These are phyloP conservation scores for Haplosporangium gracile DNA, from an alignment of 192 early-diverging fungal genomes.

Conservation along the genomic window DNA sequence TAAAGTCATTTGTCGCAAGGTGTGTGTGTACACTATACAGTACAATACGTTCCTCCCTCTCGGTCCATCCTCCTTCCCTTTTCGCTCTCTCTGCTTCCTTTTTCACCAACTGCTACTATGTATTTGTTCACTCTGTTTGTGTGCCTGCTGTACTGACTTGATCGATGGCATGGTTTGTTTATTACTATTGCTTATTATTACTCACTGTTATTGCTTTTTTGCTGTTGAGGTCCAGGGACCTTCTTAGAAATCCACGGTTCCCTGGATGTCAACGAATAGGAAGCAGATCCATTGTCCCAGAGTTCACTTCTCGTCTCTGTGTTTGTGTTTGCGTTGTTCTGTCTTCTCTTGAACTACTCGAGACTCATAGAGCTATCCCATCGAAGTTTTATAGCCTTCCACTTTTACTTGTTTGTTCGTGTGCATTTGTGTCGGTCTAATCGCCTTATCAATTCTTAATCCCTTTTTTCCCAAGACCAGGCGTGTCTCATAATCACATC, in stretches of 20 bases:
- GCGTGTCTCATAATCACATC: no score
- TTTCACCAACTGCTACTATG: background rate
- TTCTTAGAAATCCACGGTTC: slow-evolving; percentile 3
- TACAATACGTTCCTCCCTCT: no score
- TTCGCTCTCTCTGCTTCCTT: background rate
- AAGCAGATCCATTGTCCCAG: slow-evolving; percentile 6
- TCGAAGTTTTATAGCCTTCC: background rate
- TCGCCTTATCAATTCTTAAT: background rate
- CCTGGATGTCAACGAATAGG: background rate
- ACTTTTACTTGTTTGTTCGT: background rate
- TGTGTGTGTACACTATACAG: no score
- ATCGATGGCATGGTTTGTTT: background rate
- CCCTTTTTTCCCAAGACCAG: no score
- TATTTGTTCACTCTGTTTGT: background rate
- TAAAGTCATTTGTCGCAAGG: background rate
- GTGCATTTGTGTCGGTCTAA: background rate
- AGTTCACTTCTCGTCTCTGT: background rate
- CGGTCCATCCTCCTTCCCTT: background rate
- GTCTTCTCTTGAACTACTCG: background rate
- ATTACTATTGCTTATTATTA: background rate
- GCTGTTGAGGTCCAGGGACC: background rate
- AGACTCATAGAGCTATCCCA: background rate
- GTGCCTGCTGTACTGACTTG: background rate
- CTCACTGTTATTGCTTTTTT: background rate
- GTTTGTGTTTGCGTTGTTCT: background rate